Conservation (phyloP, 139 green algal genomes). For the Pedinophyceae sp. region DNA sequence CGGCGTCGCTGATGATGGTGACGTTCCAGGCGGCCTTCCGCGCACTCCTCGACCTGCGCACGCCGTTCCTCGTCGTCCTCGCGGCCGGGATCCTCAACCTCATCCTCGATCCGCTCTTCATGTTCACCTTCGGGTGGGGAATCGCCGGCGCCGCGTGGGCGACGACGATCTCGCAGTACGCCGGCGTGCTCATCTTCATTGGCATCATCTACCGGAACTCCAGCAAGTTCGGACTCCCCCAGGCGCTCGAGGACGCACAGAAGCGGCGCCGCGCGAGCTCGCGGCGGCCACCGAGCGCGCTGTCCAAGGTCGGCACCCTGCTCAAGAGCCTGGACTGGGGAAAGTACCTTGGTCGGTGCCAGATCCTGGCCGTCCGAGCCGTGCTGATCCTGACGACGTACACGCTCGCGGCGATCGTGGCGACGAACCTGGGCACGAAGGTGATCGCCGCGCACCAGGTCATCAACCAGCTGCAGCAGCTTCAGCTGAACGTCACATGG, state of each 20-base stretch:
- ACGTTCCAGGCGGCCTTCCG: conserved; percentile 18
- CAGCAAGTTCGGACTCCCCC: conserved; percentile 13
- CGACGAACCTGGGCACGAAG: conserved; percentile 8
- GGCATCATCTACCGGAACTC: conserved; percentile 7
- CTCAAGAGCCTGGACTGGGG: conserved; percentile 7
- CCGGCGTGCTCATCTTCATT: conserved; percentile 1
- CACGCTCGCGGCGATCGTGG: conserved; percentile 12
- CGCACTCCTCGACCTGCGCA: conserved; percentile 27
- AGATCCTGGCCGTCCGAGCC: conserved; percentile 8
- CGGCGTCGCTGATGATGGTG: conserved; percentile 13
- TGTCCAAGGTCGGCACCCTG: neutral
- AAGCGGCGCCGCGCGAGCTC: no score
- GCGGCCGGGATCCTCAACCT: conserved; percentile 26
- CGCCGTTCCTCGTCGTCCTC: conserved; percentile 32
- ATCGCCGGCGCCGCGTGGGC: conserved; percentile 44
- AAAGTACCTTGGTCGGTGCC: conserved; percentile 6
- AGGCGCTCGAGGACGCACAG: conserved; percentile 5
- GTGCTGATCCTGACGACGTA: conserved; percentile 18
- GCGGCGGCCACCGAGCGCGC: no score
- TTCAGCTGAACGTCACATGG: conserved; percentile 20
- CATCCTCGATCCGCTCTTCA: conserved; percentile 36
- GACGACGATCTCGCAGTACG: conserved; percentile 26
- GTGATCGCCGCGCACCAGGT: conserved; percentile 21
- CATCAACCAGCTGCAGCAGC: conserved; percentile 23
- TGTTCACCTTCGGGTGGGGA: conserved; percentile 25